phyloP scores from a whole-genome alignment of 2,329 filamentous ascomycete genomes.

The Colletotrichum abscissum region DNA sequence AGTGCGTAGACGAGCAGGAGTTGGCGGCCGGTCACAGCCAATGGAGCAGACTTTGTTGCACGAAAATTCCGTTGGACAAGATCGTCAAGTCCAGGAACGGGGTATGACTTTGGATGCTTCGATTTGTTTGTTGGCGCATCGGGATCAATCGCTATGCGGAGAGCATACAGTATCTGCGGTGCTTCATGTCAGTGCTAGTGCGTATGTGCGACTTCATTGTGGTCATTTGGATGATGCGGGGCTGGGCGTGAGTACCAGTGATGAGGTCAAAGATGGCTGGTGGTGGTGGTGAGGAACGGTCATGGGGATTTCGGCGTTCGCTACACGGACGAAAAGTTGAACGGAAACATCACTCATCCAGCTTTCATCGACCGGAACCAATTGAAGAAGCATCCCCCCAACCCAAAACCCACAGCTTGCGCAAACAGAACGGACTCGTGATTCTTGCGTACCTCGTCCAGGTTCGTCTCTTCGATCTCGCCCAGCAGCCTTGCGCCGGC shows the following conservation, averaged over 20 bases:
- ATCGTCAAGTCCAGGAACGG: conserved; percentile 58
- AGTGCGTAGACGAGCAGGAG: conserved; percentile 68
- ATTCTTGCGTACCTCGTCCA: conserved; percentile 66
- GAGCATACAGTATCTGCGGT: conserved; percentile 42
- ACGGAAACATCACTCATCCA: conserved; percentile 16
- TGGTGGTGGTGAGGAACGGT: conserved; percentile 36
- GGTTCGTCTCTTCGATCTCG: conserved; percentile 66
- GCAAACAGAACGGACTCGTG: neutral
- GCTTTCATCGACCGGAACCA: neutral
- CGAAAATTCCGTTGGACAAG: conserved; percentile 60
- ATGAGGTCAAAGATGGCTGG: neutral
- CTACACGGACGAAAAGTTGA: neutral
- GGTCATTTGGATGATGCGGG: neutral
- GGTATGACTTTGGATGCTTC: conserved; percentile 45
- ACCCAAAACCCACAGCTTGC: neutral
- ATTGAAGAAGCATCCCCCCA: neutral
- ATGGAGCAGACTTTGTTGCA: conserved; percentile 56
- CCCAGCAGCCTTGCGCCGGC: conserved; percentile 62
- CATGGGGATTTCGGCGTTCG: conserved; percentile 39
- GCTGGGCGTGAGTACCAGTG: neutral
- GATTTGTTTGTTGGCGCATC: conserved; percentile 15
- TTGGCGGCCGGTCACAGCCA: conserved; percentile 64
- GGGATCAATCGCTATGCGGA: conserved; percentile 37
- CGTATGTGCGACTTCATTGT: neutral
- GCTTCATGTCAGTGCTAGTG: conserved; percentile 33